These are phyloP conservation scores for Albatrellus ellisii DNA, from an alignment of 768 basidiomycete genomes.

Conservation along the genomic window DNA sequence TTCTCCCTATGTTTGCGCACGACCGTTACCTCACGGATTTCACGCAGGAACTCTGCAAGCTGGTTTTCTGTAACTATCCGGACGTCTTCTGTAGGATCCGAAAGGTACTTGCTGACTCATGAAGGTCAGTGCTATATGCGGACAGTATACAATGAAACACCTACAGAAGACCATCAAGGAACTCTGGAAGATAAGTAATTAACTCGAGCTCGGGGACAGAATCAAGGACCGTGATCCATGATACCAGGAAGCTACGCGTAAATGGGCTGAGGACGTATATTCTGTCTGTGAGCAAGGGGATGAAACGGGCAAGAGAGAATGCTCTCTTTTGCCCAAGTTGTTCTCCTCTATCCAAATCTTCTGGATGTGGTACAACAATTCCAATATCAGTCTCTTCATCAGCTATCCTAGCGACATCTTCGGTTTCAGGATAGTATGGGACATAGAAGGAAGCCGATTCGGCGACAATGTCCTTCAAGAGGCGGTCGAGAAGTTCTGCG, in stretches of 20 bases:
- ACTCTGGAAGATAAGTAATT: constrained; percentile 88
- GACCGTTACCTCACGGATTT: constrained; percentile 75
- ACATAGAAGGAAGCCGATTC: constrained; percentile 94
- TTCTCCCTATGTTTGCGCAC: constrained; percentile 59
- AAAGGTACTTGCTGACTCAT: constrained; percentile 71
- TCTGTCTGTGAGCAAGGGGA: constrained; percentile 84
- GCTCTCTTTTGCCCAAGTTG: constrained; percentile 45
- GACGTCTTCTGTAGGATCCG: constrained; percentile 91
- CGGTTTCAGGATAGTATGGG: constrained; percentile 74
- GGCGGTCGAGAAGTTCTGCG: constrained; percentile 88
- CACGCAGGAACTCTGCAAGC: constrained; percentile 79
- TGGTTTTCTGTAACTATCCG: constrained; percentile 83
- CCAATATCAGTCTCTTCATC: constrained; percentile 27
- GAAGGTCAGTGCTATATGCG: constrained; percentile 9
- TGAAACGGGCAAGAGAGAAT: constrained; percentile 90
- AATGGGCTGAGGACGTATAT: constrained; percentile 94
- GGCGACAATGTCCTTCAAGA: constrained; percentile 96
- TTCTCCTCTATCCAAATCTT: constrained; percentile 30
- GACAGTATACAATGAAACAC: constrained; percentile 16
- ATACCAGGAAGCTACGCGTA: constrained; percentile 90
- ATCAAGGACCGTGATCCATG: constrained; percentile 92
- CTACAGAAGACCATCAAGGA: constrained; percentile 86
- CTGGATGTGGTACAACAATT: constrained; percentile 54
- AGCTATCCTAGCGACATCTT: constrained; percentile 29
- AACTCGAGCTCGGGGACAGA: constrained; percentile 95